Base-by-base conservation (phyloP, 805 yeast genomes). In the Barnettozyma populi region DNA sequence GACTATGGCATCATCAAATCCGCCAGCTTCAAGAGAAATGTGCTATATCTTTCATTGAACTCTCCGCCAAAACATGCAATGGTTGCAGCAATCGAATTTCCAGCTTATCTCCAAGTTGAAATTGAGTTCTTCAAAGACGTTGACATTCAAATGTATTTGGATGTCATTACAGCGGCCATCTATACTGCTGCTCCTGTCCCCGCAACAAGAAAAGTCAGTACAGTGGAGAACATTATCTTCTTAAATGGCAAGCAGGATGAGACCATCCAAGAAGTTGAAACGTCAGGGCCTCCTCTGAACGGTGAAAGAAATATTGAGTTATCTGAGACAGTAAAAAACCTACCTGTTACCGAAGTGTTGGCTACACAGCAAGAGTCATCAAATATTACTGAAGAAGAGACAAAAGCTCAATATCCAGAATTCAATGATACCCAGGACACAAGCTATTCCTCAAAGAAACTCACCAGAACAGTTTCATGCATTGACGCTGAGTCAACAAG, bases 121-220 rank as follows among this genome's bases (percentile, higher is more conserved):
- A 20, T 59, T 21, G 45, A 41, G 19, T 49, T 57, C 24, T 11
- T 18, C 7, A 9, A 42, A 2, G 18, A 27, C n/a, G 21, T 35
- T 19, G 38, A 37, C 25, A 16, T 39, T 18, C 21, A 24, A 2
- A 13, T 14, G 10, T 20, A 32, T 25, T 11, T 34, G 11, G 19
- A 36, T 16, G 4, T 18, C n/a, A 20, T 43, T 4, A 23, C 23
- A 11, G 25, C 36, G 6, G 14, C 16, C 10, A 24, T 27, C 5
- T 10, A 4, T 11, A 31, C 7, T 10, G 32, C 36, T 1, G 19
- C 20, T 8, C 41, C 40, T n/a, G 16, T 11, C 13, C 47, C 56
- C 1, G 46, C 53, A 1, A 52, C 53, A 8, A 56, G 62, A 24
- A 68, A 65, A 48, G 54, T 67, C 2, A 68, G 72, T 43, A 67